phyloP scores from a whole-genome alignment of 208 protist species.

The Herpetomonas tarakana region DNA sequence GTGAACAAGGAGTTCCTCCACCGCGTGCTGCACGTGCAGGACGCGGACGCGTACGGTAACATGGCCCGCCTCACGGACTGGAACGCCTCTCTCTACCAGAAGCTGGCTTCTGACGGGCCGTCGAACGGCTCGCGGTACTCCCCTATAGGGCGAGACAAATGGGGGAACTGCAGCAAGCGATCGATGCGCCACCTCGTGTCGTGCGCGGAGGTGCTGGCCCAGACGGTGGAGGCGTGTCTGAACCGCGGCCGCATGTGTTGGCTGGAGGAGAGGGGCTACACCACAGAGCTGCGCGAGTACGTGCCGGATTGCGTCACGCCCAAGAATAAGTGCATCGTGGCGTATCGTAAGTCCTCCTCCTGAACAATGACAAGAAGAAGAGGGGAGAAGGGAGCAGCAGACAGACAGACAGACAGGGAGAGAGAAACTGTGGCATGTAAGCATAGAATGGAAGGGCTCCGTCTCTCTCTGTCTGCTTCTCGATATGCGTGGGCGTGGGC shows the following conservation, averaged over 20 bases:
- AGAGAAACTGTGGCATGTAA: too few species aligned
- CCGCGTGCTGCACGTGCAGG: constrained; percentile 24
- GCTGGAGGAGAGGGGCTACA: constrained; percentile 50
- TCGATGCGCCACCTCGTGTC: constrained; percentile 34
- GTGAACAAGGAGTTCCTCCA: constrained; percentile 44
- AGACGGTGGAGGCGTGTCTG: constrained; percentile 43
- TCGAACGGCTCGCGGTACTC: background rate
- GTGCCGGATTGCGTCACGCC: constrained; percentile 72
- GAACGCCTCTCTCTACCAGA: constrained; percentile 60
- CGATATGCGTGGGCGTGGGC: too few species aligned
- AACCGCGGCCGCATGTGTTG: constrained; percentile 67
- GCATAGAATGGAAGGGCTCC: too few species aligned
- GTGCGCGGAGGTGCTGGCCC: constrained; percentile 45
- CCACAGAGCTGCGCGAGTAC: constrained; percentile 45
- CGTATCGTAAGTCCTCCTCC: constrained; percentile 12
- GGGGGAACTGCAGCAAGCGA: constrained; percentile 15
- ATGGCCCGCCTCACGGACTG: constrained; percentile 66
- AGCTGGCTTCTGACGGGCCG: background rate
- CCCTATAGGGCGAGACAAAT: background rate
- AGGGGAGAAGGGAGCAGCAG: too few species aligned
- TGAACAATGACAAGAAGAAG: too few species aligned
- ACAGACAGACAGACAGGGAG: too few species aligned
- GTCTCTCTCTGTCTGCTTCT: too few species aligned
- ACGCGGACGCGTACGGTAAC: constrained; percentile 22
- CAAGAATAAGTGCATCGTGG: constrained; percentile 80